Evolutionary conservation across 2,329 filamentous ascomycete genomes (phyloP).

Genomic region (Colletotrichum godetiae): DNA sequence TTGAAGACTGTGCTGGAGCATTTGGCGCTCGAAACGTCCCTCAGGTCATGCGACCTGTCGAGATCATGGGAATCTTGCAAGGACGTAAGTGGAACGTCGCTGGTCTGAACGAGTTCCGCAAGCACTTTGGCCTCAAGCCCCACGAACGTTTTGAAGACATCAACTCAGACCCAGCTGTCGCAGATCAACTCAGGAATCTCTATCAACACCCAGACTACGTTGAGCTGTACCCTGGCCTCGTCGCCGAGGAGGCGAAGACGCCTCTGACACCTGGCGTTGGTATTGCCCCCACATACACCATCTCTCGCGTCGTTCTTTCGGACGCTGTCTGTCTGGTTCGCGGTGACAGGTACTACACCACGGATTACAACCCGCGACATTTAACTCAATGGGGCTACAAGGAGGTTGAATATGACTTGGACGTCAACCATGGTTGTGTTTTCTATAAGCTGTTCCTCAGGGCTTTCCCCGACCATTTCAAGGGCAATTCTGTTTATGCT

Average conservation of each 20-base stretch:
- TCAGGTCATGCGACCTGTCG: constrained; percentile 77
- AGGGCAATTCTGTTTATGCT: constrained; percentile 81
- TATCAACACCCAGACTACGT: constrained; percentile 85
- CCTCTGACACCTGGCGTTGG: constrained; percentile 81
- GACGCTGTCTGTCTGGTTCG: constrained; percentile 84
- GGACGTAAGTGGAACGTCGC: constrained; percentile 81
- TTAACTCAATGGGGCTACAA: constrained; percentile 88
- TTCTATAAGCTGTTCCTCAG: constrained; percentile 87
- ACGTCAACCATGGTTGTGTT: constrained; percentile 82
- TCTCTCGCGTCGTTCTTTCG: constrained; percentile 80
- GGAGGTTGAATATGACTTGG: constrained; percentile 78
- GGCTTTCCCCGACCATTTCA: constrained; percentile 85
- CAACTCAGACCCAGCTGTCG: constrained; percentile 79
- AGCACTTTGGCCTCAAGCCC: constrained; percentile 81
- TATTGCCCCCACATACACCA: constrained; percentile 80
- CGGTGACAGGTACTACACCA: constrained; percentile 82
- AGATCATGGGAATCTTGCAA: constrained; percentile 84
- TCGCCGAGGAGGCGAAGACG: constrained; percentile 79
- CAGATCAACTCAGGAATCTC: constrained; percentile 72
- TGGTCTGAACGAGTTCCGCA: constrained; percentile 85
- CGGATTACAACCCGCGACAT: constrained; percentile 78
- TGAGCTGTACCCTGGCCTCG: constrained; percentile 83
- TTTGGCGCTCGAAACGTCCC: constrained; percentile 83
- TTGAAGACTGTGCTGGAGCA: constrained; percentile 81
- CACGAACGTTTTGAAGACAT: constrained; percentile 86